Evolutionary conservation across 495 filamentous ascomycete species (phyloP).

Genomic region (Penicillium cataractarum): DNA sequence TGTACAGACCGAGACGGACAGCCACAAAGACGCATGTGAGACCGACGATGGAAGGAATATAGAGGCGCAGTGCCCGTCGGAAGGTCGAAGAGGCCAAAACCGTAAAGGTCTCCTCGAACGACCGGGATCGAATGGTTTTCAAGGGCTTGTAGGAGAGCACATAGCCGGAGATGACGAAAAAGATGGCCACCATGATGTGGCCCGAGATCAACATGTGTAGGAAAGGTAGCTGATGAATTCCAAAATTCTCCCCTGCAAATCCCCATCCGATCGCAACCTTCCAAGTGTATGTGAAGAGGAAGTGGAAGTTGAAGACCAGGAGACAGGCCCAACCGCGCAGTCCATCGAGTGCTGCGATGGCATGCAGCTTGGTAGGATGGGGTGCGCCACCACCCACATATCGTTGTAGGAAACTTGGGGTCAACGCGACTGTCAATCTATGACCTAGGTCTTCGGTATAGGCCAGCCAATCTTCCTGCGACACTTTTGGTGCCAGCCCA

Average conservation of each 20-base stretch:
- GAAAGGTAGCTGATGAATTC: slow-evolving; percentile 65
- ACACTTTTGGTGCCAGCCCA: slow-evolving; percentile 20
- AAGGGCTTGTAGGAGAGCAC: slow-evolving; percentile 68
- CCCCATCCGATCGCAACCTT: slow-evolving; percentile 52
- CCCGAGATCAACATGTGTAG: slow-evolving; percentile 65
- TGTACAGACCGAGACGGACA: slow-evolving; percentile 54
- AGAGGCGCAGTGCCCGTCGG: slow-evolving; percentile 64
- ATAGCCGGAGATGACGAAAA: slow-evolving; percentile 75
- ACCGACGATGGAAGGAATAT: slow-evolving; percentile 61
- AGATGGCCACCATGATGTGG: slow-evolving; percentile 72
- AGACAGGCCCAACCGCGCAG: slow-evolving; percentile 55
- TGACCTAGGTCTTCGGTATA: slow-evolving; percentile 31
- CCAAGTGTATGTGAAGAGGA: slow-evolving; percentile 55
- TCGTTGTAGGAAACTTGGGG: slow-evolving; percentile 47
- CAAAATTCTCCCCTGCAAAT: slow-evolving; percentile 52
- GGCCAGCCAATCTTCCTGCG: slow-evolving; percentile 38
- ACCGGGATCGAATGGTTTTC: slow-evolving; percentile 57
- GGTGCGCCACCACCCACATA: slow-evolving; percentile 40
- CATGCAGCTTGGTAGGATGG: slow-evolving; percentile 39
- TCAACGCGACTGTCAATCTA: slow-evolving; percentile 39
- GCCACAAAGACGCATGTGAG: slow-evolving; percentile 59
- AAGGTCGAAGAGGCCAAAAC: slow-evolving; percentile 64
- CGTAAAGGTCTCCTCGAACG: slow-evolving; percentile 52
- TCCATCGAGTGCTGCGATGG: slow-evolving; percentile 53
- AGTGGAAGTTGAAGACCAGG: slow-evolving; percentile 58